A percentile compares a stretch with the other conserved stretches of the same genome.
These are phyloP conservation scores for Euphorbia celastroides DNA, from an alignment of 441 rosid genomes.

Conservation along the genomic window DNA sequence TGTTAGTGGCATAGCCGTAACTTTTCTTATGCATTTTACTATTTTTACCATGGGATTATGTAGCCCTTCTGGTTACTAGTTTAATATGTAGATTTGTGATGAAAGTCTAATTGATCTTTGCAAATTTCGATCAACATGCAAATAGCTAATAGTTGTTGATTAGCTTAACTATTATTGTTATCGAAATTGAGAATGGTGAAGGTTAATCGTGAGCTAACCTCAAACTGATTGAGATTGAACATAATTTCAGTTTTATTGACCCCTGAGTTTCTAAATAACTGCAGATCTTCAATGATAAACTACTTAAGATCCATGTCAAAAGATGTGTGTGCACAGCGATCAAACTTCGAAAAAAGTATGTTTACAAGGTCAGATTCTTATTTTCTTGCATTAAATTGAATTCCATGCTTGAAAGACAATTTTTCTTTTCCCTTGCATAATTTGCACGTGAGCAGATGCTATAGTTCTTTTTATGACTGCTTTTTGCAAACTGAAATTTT, in stretches of 20 bases:
- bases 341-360: slow-evolving; percentile 80
- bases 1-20: neutral
- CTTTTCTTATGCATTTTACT: neutral
- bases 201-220: neutral
- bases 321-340: slow-evolving; percentile 70
- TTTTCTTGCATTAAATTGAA: no score
- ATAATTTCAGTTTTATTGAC: neutral
- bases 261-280: slow-evolving; percentile 11
- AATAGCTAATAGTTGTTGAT: neutral
- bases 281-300: slow-evolving; percentile 88
- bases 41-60: slow-evolving; percentile 1
- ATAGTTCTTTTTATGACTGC: slow-evolving; percentile 9
- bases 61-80: no score
- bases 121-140: neutral
- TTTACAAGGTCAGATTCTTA: slow-evolving; percentile 61
- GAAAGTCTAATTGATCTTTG: slow-evolving; percentile 1
- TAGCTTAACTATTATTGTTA: neutral
- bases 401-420: neutral
- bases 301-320: slow-evolving; percentile 64
- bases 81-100: neutral
- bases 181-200: neutral
- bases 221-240: slow-evolving; percentile 2
- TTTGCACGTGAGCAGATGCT: neutral
- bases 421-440: neutral
- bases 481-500: slow-evolving; percentile 13